Base-by-base conservation (phyloP, 176 grass and related monocot species). In the Oryza meridionalis region DNA sequence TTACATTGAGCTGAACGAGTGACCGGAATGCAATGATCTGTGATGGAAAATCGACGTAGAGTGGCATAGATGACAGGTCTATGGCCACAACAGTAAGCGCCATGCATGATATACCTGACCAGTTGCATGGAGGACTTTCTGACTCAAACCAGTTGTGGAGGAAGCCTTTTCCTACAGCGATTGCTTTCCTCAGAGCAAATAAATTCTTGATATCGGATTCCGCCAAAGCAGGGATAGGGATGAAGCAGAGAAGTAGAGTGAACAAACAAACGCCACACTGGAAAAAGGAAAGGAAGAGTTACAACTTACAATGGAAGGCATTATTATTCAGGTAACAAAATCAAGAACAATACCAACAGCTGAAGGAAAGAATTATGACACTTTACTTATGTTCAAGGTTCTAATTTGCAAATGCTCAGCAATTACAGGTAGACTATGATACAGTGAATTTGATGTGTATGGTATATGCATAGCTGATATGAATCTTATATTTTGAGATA, bases 81-180 rank as follows among this genome's bases (percentile, higher is more conserved):
- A 97, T 94, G 71, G 67, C 87, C 64, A 81, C 42, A 59, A 97
- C 90, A 49, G 70, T 29, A 13, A 3, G 29, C 24, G 53, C 84
- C 51, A 13, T 15, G 67, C 95, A 97, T 68, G 82, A 90, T 38
- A 97, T 84, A n/a, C 92, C 88, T 22, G 66, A 76, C 95, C 95
- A 97, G 31, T 68, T 81, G 86, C 95, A 97, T 43, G 95, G 92
- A 45, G 65, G 69, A 43, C 47, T 86, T 84, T 84, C 84, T 70
- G 67, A 31, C 85, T 88, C 76, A 69, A 91, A 94, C 95, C 95
- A 97, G 37, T 83, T 85, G 16, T 4, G 21, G 44, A 94, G 84
- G 19, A 74, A 80, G 35, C 69, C 75, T 64, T 77, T 97, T 49
- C 75, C 32, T 73, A 67, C 70, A 45, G 31, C 5, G 37, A 97